Percentiles rank a stretch among this genome's conserved stretches.
phyloP scores from a whole-genome alignment of 148 eudicot species.

The Rhododendron kiyosumense region DNA sequence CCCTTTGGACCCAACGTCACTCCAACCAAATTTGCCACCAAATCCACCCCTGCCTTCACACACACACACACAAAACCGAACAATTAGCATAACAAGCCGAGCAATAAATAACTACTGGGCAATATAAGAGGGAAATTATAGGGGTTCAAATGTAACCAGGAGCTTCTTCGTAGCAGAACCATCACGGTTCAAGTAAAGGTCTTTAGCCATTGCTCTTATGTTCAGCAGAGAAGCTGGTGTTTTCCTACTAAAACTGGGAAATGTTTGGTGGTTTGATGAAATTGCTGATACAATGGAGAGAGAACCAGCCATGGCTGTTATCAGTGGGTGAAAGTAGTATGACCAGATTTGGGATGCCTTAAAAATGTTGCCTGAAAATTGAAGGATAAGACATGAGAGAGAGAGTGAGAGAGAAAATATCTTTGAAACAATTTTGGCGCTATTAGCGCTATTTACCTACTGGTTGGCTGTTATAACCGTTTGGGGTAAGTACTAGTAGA shows the following conservation, averaged over 20 bases:
- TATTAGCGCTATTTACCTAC: neutral
- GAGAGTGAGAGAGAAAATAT: constrained; percentile 7
- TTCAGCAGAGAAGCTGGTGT: constrained; percentile 12
- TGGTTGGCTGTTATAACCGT: neutral
- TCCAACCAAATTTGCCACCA: constrained; percentile 84
- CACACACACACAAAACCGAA: constrained; percentile 4
- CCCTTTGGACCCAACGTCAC: constrained; percentile 97
- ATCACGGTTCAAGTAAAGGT: constrained; percentile 78
- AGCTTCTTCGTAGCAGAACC: constrained; percentile 78
- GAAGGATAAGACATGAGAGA: neutral
- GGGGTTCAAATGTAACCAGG: constrained; percentile 37
- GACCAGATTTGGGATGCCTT: neutral
- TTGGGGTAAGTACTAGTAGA: too few species aligned
- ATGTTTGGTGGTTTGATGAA: constrained; percentile 21
- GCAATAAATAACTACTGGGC: neutral
- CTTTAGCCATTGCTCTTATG: constrained; percentile 63
- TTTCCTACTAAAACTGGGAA: constrained; percentile 16
- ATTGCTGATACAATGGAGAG: constrained; percentile 31
- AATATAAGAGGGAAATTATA: neutral
- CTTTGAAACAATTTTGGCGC: neutral
- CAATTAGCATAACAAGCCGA: neutral
- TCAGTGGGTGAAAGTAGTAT: neutral
- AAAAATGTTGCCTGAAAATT: neutral
- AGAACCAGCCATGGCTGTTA: constrained; percentile 33
- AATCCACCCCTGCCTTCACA: constrained; percentile 73